Conservation (phyloP, 108 stramenopile species). For the Nitzschia palea region DNA sequence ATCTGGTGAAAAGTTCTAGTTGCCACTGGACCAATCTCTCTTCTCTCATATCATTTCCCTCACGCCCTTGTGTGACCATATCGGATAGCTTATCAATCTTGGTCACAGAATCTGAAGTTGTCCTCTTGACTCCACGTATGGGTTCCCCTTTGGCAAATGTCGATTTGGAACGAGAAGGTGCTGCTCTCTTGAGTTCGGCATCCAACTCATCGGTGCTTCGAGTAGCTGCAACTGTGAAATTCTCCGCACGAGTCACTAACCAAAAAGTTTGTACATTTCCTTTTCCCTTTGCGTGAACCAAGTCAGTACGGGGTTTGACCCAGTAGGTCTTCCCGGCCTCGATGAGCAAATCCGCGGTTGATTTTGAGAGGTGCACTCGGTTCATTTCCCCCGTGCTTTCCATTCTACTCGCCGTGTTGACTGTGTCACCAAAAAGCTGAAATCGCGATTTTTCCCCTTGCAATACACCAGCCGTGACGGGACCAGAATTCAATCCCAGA, state of each 20-base stretch:
- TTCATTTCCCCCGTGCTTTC: slow-evolving; percentile 20
- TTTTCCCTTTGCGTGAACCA: slow-evolving; percentile 41
- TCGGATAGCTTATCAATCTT: slow-evolving; percentile 7
- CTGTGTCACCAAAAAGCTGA: slow-evolving; percentile 35
- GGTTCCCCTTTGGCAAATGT: not conserved
- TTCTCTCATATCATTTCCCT: slow-evolving; percentile 1
- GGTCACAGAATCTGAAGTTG: slow-evolving; percentile 1
- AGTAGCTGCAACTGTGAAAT: not conserved
- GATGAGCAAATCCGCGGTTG: slow-evolving; percentile 25
- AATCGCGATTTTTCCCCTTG: slow-evolving; percentile 20
- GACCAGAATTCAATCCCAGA: slow-evolving; percentile 9
- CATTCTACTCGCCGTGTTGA: slow-evolving; percentile 26
- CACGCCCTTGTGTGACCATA: slow-evolving; percentile 4
- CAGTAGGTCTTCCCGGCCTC: slow-evolving; percentile 30
- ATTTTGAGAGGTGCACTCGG: slow-evolving; percentile 21
- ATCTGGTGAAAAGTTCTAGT: slow-evolving; percentile 9
- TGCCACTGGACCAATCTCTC: slow-evolving; percentile 32
- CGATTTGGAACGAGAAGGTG: not conserved
- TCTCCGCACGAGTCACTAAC: slow-evolving; percentile 10
- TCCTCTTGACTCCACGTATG: slow-evolving; percentile 1
- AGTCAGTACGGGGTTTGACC: slow-evolving; percentile 16
- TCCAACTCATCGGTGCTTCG: slow-evolving; percentile 5
- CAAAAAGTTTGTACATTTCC: slow-evolving; percentile 42
- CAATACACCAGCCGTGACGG: slow-evolving; percentile 21
- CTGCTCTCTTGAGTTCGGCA: not conserved